Evolutionary conservation across 257 asterid genomes (phyloP).

Genomic region (Solanum virginianum): DNA sequence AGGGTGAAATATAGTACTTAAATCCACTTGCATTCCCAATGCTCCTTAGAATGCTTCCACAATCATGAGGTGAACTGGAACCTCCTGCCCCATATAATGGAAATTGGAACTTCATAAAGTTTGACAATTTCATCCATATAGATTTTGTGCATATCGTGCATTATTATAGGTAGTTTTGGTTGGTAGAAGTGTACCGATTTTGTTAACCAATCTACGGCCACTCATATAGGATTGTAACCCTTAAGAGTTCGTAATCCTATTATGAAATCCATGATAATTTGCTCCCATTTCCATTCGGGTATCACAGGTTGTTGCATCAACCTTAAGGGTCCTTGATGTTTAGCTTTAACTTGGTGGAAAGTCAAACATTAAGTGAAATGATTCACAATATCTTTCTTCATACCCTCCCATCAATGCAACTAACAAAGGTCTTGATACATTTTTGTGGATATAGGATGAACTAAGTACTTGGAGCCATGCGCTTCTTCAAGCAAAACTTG

Average conservation of each 20-base stretch:
- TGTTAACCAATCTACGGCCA: too few species aligned
- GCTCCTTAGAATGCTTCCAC: background rate
- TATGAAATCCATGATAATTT: background rate
- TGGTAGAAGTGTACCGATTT: too few species aligned
- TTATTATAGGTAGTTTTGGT: too few species aligned
- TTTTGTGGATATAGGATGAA: background rate
- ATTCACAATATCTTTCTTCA: too few species aligned
- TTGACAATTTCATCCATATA: too few species aligned
- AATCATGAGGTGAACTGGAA: background rate
- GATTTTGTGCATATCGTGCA: too few species aligned
- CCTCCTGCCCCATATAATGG: background rate
- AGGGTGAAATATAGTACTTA: background rate
- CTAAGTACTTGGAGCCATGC: background rate
- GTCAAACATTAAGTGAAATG: background rate
- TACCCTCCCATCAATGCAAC: background rate
- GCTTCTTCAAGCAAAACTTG: background rate
- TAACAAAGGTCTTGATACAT: too few species aligned
- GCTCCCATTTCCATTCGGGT: background rate
- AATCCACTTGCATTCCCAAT: background rate
- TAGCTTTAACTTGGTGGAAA: background rate
- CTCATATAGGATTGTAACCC: background rate
- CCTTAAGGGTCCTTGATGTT: background rate
- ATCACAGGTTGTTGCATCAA: background rate
- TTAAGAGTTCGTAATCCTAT: background rate
- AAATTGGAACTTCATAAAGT: too few species aligned